Evolutionary conservation across 1,284 basidiomycete genomes (phyloP), one percentile per base, ranked within the genome.

Genomic region (Pterulicium gracile): DNA sequence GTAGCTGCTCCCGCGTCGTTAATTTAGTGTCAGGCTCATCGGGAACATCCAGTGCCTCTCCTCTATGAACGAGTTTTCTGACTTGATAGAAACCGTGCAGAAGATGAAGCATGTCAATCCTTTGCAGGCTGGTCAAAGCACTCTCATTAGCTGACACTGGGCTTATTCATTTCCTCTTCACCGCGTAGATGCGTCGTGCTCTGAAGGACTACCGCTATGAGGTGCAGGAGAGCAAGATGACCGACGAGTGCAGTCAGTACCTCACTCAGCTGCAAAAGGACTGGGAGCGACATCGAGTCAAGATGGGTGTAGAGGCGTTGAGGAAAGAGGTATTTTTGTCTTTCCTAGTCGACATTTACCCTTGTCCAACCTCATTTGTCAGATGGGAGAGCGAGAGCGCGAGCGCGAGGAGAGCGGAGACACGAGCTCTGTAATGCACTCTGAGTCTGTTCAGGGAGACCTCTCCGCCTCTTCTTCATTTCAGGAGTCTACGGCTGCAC

Each of bases 171-270:
- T 42, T 41, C 43, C 44, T 39, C 19, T 44, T 41, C 24, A 36
- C 36, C 10, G 35, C 43, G 20, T 51, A 88, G 82, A 93, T 98
- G 83, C 81, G 91, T 42, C 79, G 89, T 27, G 92, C 92, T 21
- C 86, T 94, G 18, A 79, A 84, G 43, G 94, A 98, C 56, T 98
- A 98, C 66, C 85, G 87, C 54, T 98, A 90, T 60, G 94, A 98
- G 66, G 85, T 97, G 44, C 87, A 87, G 57, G 95, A 98, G 65
- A 73, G 78, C 1, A 76, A 77, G 50, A 96, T 98, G 89, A 86
- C 83, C 3, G 91, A 96, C 19, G 95, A 98, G 61, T 98, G 94
- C 58, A 68, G 79, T 42, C 90, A 96, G 65, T 98, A 98, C 58
- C 75, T 98, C 20, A 85, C 81, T 3, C 93, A 97, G 57, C 68